Evolutionary conservation across 805 yeast species (phyloP), one percentile per base, ranked within the genome.

Genomic region (Pichia phayaonensis): DNA sequence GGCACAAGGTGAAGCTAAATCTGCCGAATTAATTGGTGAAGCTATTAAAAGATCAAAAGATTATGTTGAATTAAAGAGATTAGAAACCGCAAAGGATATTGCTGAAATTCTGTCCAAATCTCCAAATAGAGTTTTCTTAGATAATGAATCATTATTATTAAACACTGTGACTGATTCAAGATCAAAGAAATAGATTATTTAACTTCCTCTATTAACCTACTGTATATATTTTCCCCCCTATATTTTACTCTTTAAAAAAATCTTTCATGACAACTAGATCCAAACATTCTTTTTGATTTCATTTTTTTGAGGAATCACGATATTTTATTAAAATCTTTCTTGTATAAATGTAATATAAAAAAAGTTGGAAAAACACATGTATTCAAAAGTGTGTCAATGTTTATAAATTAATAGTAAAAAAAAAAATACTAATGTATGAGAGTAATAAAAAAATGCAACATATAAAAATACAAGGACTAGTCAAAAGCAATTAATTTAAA

Each of bases 21-120:
- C 97, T 48, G 99, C 99, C 34, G 95, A 90, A 70, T 83, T 94
- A 73, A 90, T 94, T 72, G 99, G 99, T 81, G 99, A 94, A 58
- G 98, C 99, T 49, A 92, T 94, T 69, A 94, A 92, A 75, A 94
- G 92, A 71, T 86, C 95, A 23, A 86, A 79, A 69, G 99, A 92
- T 68, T 94, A 94, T 68, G 96, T 94, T 46, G 99, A 94, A 69
- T 80, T 94, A 71, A 94, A 92, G 75, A 84, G 97, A 72, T 80
- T 94, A 66, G 98, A 92, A 67, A 94, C 98, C 43, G 98, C 99
- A 20, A 81, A 90, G 64, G 99, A 94, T 64, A 94, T 94, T 68
- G 97, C 98, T 42, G 74, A 71, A 31, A 88, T 92, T 40, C 73
- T 94, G 63, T 79, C 96, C 36, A 74, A 73, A 60, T 88, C 97